Conservation (phyloP, 495 filamentous ascomycete genomes). For the Penicillium malachiteum region DNA sequence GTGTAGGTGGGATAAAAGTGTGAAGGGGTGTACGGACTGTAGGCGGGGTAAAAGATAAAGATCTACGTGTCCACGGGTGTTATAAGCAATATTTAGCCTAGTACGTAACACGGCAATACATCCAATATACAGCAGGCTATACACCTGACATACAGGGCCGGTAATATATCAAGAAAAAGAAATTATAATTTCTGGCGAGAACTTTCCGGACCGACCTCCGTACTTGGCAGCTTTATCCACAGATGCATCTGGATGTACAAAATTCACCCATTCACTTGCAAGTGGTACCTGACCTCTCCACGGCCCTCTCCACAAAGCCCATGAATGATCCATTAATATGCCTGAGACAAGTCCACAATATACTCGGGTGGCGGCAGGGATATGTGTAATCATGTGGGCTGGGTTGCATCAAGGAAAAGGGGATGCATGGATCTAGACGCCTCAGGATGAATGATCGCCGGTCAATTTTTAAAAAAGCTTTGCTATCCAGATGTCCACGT, state of each 20-base stretch:
- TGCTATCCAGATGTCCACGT: too few species aligned
- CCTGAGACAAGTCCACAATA: constrained; percentile 14
- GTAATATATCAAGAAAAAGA: too few species aligned
- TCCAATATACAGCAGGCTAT: too few species aligned
- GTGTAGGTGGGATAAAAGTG: too few species aligned
- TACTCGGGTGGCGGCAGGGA: constrained; percentile 18
- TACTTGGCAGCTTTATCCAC: not conserved
- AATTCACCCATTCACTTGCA: not conserved
- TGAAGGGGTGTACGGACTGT: too few species aligned
- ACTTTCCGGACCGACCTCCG: too few species aligned
- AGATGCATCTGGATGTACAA: not conserved
- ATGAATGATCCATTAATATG: constrained; percentile 9
- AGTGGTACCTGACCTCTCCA: not conserved
- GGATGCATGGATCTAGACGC: not conserved
- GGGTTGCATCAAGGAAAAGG: constrained; percentile 12
- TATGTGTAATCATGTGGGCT: constrained; percentile 10
- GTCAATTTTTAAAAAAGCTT: not conserved
- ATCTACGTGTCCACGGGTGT: too few species aligned
- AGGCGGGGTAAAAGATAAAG: too few species aligned
- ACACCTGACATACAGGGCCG: too few species aligned
- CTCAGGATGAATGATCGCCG: not conserved
- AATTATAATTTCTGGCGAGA: too few species aligned
- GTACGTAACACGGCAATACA: too few species aligned
- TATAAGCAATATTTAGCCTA: too few species aligned
- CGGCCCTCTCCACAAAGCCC: not conserved